These are phyloP conservation scores for Colletotrichum truncatum DNA, from an alignment of 2,329 filamentous ascomycete species.

Conservation along the genomic window DNA sequence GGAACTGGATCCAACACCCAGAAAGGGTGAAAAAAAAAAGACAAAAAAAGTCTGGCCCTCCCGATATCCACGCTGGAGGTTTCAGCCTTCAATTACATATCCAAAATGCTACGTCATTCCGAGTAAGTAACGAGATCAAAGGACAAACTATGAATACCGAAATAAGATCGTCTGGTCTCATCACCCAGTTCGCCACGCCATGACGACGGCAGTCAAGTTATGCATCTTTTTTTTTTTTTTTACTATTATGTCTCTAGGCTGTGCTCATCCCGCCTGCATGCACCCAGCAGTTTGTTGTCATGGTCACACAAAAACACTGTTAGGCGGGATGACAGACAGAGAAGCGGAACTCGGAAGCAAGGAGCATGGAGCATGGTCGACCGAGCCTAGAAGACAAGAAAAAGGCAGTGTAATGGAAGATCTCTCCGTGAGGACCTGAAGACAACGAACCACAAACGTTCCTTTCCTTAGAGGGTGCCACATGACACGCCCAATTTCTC, in stretches of 20 bases:
- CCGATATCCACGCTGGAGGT: background rate
- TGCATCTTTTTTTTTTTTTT: background rate
- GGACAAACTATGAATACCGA: background rate
- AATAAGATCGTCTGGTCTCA: conserved; percentile 2
- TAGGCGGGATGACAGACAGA: background rate
- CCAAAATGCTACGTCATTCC: background rate
- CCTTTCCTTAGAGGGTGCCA: background rate
- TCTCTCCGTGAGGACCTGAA: background rate
- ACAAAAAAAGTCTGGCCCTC: too few relatives aligned
- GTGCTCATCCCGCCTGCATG: background rate
- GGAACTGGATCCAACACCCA: too few relatives aligned
- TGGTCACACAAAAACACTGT: background rate
- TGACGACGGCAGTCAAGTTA: conserved; percentile 11
- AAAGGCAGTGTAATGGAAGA: conserved; percentile 1
- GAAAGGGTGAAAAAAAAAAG: too few relatives aligned
- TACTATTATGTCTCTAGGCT: background rate
- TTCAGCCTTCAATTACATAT: background rate
- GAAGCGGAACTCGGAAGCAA: conserved; percentile 17
- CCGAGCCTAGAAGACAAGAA: conserved; percentile 21
- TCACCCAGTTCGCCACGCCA: background rate
- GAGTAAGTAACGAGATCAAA: background rate
- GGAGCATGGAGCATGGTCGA: conserved; percentile 23
- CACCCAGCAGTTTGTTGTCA: background rate
- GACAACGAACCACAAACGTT: conserved; percentile 2
- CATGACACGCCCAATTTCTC: conserved; percentile 7